Base-by-base conservation (phyloP, 768 basidiomycete species). In the Auricularia cornea region DNA sequence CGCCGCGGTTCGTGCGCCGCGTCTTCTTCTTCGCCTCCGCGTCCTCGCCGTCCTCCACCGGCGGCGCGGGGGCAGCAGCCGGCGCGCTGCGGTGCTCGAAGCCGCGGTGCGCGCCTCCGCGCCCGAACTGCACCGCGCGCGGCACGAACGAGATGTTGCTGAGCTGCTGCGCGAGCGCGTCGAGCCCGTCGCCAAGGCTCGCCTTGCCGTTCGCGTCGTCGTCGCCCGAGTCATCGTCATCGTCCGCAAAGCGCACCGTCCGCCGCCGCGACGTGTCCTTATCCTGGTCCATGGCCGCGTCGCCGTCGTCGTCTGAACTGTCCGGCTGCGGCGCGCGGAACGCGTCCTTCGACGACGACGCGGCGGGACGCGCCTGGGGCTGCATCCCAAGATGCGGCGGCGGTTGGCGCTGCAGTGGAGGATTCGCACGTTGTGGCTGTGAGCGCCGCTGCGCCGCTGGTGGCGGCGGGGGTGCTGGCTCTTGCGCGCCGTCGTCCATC, bases 41-140 rank as follows among this genome's bases (percentile, higher is more conserved):
- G 44, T 48, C 57, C 57, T 59, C 57, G 57, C 16, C 33, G 57
- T 20, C 57, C 20, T 14, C 40, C 31, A 33, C 23, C 26, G 11
- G 12, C n/a, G 14, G 23, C 18, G 2, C 26, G 5, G 29, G 32
- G 20, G 30, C 60, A 23, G 38, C 40, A 60, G 26, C 18, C n/a
- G 31, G 33, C 0, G n/a, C 60, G 48, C 60, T 35, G 8, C 65
- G 31, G 32, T 59, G 66, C 18, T 32, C 76, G 65, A 86, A 83
- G 6, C 83, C 85, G 30, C 80, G 81, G 26, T 71, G 74, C 66
- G 80, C 83, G 3, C 84, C 85, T 0, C 90, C 90, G 41, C 89
- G 79, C 29, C 90, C 90, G 64, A 92, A 92, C 14, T 86, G 81
- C 48, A 92, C 81, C 0, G 86, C 80, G 3, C 83, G 74, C 3